phyloP scores from a whole-genome alignment of 1,139 yeast species.

The Taiozyma onychis region DNA sequence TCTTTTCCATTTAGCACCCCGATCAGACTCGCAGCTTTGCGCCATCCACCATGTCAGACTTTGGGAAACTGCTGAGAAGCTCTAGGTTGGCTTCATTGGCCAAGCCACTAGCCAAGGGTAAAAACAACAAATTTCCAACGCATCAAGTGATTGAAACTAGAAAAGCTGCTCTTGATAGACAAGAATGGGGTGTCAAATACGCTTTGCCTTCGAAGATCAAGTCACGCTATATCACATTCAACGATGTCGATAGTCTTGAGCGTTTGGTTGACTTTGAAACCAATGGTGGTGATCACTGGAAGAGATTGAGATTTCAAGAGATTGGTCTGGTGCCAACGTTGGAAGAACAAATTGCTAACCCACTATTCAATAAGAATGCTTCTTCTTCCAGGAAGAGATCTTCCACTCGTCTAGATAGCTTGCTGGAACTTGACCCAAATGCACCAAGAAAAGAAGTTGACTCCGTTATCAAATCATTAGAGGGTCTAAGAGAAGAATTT shows the following conservation, averaged over 20 bases:
- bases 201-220: constrained; percentile 46
- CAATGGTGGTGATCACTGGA: constrained; percentile 41
- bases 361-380: constrained; percentile 23
- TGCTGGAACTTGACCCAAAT: constrained; percentile 3
- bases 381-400: not conserved
- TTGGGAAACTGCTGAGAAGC: constrained; percentile 22
- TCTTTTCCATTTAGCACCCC: not conserved
- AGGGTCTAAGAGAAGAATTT: constrained; percentile 32
- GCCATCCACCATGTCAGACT: constrained; percentile 20
- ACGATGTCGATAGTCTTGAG: constrained; percentile 47
- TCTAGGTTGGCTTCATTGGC: constrained; percentile 27
- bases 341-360: constrained; percentile 25
- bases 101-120: constrained; percentile 17
- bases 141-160: constrained; percentile 57
- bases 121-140: constrained; percentile 34
- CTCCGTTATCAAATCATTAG: constrained; percentile 22
- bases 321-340: constrained; percentile 35
- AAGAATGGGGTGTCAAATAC: constrained; percentile 62
- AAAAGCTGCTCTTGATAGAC: constrained; percentile 46
- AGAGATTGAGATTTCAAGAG: constrained; percentile 47
- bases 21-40: not conserved
- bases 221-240: constrained; percentile 42
- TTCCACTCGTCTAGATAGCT: constrained; percentile 2
- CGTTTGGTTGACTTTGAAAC: constrained; percentile 46
- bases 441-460: constrained; percentile 5